Conservation (phyloP, 257 asterid species). For the Marsdenia floribunda region DNA sequence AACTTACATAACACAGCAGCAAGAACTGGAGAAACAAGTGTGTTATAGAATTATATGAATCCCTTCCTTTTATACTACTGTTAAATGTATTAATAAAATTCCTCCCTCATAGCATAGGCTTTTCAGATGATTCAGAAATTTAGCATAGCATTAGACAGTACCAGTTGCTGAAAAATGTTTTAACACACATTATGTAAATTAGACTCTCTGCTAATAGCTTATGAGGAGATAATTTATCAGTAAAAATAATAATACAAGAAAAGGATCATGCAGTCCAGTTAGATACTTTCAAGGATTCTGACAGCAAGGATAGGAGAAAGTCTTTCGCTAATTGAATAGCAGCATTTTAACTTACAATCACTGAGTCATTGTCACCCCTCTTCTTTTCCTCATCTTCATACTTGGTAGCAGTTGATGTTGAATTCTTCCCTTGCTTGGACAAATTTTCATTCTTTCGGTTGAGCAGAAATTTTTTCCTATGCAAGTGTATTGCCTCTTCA, state of each 20-base stretch:
- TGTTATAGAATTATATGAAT: neutral
- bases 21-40: neutral
- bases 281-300: neutral
- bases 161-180: neutral
- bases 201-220: neutral
- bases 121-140: neutral
- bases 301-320: neutral
- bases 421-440: conserved; percentile 53
- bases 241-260: neutral
- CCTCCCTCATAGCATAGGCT: neutral
- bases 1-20: neutral
- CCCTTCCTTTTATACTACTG: neutral
- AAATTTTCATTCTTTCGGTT: conserved; percentile 66
- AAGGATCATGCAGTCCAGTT: neutral
- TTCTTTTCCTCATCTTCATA: conserved; percentile 57
- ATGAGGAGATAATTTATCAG: conserved; percentile 1
- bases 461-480: conserved; percentile 67
- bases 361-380: conserved; percentile 72
- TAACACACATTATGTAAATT: neutral
- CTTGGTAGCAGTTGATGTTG: conserved; percentile 35
- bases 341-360: conserved; percentile 49
- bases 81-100: neutral
- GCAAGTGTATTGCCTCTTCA: conserved; percentile 83
- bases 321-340: neutral
- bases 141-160: neutral